A percentile compares a stretch with the other conserved stretches of the same genome.
Evolutionary conservation across 108 stramenopile species (phyloP).

Genomic region (Nitzschia sp.): DNA sequence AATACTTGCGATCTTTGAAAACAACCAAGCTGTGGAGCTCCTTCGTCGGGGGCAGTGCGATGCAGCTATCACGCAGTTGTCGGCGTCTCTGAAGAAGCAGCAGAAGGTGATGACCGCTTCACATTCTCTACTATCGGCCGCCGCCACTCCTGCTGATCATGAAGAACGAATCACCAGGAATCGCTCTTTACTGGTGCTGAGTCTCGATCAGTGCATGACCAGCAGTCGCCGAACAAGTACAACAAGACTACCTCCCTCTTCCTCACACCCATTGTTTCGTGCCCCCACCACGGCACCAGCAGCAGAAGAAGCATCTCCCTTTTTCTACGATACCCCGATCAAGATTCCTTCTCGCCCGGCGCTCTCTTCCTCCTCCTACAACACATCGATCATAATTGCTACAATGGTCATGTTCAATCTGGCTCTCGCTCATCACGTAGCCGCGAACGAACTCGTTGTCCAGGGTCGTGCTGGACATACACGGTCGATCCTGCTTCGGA

Average conservation of each 20-base stretch:
- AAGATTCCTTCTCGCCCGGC: neutral
- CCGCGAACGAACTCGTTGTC: neutral
- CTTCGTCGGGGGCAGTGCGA: neutral
- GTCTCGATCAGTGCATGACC: neutral
- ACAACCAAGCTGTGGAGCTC: neutral
- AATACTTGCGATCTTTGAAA: neutral
- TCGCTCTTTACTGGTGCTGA: neutral
- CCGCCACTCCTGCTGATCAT: neutral
- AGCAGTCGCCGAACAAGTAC: neutral
- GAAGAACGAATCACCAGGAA: neutral
- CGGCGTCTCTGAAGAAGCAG: neutral
- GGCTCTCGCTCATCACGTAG: neutral
- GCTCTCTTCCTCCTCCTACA: neutral
- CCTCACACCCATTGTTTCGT: neutral
- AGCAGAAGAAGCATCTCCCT: neutral
- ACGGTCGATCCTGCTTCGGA: too few relatives aligned
- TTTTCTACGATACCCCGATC: neutral
- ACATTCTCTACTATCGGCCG: neutral
- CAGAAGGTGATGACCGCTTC: neutral
- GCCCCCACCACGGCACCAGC: neutral
- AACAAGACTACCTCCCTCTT: too few relatives aligned
- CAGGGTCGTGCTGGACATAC: neutral
- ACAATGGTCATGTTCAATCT: constrained; percentile 3
- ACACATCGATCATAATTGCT: neutral
- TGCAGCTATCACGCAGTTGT: neutral